phyloP scores from a whole-genome alignment of 2,329 filamentous ascomycete species.

The Amylocarpus encephaloides region DNA sequence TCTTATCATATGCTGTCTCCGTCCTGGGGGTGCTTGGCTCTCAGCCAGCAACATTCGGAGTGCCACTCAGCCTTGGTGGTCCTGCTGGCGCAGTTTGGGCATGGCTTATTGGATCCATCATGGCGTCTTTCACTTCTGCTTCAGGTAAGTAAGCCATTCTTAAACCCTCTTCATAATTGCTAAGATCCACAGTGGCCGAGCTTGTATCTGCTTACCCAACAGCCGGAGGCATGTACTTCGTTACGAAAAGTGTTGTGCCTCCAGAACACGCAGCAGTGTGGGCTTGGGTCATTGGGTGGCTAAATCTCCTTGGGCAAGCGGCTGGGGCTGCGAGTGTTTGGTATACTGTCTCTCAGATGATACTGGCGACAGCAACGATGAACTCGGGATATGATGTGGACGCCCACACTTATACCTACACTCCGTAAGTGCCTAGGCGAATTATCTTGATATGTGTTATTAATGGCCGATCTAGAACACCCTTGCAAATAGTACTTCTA shows the following conservation, averaged over 20 bases:
- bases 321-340: slow-evolving; percentile 56
- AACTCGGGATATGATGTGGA: slow-evolving; percentile 46
- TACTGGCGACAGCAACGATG: slow-evolving; percentile 55
- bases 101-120: slow-evolving; percentile 57
- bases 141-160: slow-evolving; percentile 37
- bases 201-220: slow-evolving; percentile 61
- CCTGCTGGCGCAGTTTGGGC: slow-evolving; percentile 60
- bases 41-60: slow-evolving; percentile 56
- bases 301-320: slow-evolving; percentile 58
- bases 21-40: slow-evolving; percentile 60
- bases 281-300: slow-evolving; percentile 63
- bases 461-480: slow-evolving; percentile 37
- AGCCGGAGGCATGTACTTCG: slow-evolving; percentile 63
- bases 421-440: slow-evolving; percentile 41
- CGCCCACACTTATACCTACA: slow-evolving; percentile 42
- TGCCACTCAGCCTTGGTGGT: slow-evolving; percentile 51
- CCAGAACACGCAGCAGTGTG: slow-evolving; percentile 54
- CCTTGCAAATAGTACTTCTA: slow-evolving; percentile 51
- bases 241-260: slow-evolving; percentile 59
- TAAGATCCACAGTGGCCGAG: slow-evolving; percentile 46
- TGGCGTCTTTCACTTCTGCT: slow-evolving; percentile 58
- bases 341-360: slow-evolving; percentile 59
- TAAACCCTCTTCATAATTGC: slow-evolving; percentile 5
- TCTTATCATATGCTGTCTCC: slow-evolving; percentile 59
- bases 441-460: background rate